phyloP scores from a whole-genome alignment of 768 basidiomycete species.

The Naganishia antarctica region DNA sequence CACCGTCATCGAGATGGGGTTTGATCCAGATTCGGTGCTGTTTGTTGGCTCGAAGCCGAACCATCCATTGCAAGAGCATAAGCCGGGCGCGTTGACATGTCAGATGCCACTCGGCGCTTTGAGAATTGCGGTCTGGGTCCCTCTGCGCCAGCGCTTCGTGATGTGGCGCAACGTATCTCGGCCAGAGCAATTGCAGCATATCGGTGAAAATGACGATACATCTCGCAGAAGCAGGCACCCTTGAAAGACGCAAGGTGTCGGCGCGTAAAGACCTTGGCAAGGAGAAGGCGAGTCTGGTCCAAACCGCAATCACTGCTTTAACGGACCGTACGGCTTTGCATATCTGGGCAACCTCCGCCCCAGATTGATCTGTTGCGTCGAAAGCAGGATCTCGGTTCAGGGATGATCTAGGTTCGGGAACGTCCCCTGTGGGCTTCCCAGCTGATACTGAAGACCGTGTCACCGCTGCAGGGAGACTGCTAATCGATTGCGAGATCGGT shows the following conservation, averaged over 20 bases:
- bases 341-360: conserved; percentile 27
- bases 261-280: conserved; percentile 42
- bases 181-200: conserved; percentile 39
- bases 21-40: conserved; percentile 78
- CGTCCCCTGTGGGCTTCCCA: conserved; percentile 10
- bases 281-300: conserved; percentile 49
- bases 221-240: conserved; percentile 47
- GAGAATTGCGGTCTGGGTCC: conserved; percentile 1
- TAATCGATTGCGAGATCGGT: conserved; percentile 12
- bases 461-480: conserved; percentile 14
- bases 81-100: conserved; percentile 55
- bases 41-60: conserved; percentile 80
- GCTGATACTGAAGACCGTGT: not conserved
- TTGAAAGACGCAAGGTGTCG: conserved; percentile 32
- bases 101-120: conserved; percentile 19
- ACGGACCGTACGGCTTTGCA: conserved; percentile 29
- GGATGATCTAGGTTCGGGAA: conserved; percentile 10
- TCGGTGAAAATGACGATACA: conserved; percentile 51
- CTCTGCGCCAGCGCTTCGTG: not conserved
- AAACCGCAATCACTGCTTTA: conserved; percentile 47
- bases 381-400: conserved; percentile 16
- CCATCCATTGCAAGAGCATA: conserved; percentile 73
- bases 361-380: not conserved
- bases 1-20: conserved; percentile 52
- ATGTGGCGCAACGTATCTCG: conserved; percentile 7